Percentiles rank a stretch among this genome's conserved stretches.
Conservation (phyloP, 371 early-diverging fungal species). For the Rhizopus microsporus region DNA sequence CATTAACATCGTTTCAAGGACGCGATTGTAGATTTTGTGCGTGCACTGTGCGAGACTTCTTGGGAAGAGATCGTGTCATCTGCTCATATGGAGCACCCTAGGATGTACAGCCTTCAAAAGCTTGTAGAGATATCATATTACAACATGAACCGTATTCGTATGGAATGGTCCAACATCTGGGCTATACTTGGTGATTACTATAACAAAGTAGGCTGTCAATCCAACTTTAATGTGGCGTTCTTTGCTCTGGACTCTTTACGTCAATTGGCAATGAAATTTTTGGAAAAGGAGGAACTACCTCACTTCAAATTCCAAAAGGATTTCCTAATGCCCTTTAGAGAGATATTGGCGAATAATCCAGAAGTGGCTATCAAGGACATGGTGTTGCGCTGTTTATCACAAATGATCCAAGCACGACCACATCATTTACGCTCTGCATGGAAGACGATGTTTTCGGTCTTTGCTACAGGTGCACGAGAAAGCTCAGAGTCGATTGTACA, state of each 20-base stretch:
- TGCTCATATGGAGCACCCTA: conserved; percentile 58
- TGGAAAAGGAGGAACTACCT: conserved; percentile 92
- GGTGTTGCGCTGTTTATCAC: conserved; percentile 86
- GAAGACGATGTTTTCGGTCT: conserved; percentile 87
- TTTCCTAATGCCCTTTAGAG: conserved; percentile 90
- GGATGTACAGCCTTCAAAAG: conserved; percentile 90
- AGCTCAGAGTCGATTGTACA: conserved; percentile 64
- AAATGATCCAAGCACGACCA: conserved; percentile 82
- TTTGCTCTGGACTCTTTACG: conserved; percentile 93
- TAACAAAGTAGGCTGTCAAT: conserved; percentile 89
- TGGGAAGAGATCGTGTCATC: conserved; percentile 88
- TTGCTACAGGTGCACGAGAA: conserved; percentile 79
- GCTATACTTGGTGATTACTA: conserved; percentile 89
- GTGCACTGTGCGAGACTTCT: conserved; percentile 82
- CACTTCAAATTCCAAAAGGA: conserved; percentile 97
- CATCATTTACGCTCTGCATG: conserved; percentile 86
- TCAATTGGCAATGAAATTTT: conserved; percentile 92
- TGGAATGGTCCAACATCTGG: conserved; percentile 97
- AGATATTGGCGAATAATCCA: conserved; percentile 76
- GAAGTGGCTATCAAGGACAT: conserved; percentile 89
- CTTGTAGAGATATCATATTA: conserved; percentile 95
- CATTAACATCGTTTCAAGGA: conserved; percentile 21
- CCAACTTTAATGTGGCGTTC: conserved; percentile 82
- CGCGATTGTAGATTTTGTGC: conserved; percentile 89
- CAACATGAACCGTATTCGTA: conserved; percentile 96